Percentiles rank a stretch among this genome's conserved stretches.
Evolutionary conservation across 768 basidiomycete genomes (phyloP).

Genomic region (Pleurotus ostreatus): DNA sequence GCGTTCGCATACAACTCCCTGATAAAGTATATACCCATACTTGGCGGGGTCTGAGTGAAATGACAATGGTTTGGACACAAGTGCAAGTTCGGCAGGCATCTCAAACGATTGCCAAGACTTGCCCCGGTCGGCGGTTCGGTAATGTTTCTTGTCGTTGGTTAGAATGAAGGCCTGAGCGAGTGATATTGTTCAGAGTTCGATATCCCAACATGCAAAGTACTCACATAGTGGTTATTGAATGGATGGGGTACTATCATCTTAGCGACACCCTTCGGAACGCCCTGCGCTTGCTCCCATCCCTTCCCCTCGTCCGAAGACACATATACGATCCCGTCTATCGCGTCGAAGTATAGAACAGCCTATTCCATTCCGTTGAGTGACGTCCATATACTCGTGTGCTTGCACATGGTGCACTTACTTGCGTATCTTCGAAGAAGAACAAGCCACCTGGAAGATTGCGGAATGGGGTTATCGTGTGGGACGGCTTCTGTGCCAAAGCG

Average conservation of each 20-base stretch:
- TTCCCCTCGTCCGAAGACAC: constrained; percentile 89
- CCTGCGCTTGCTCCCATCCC: constrained; percentile 46
- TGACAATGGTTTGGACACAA: constrained; percentile 62
- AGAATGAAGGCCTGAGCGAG: constrained; percentile 76
- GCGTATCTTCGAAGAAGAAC: constrained; percentile 92
- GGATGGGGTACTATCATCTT: constrained; percentile 84
- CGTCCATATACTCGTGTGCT: constrained; percentile 4
- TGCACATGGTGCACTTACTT: constrained; percentile 44
- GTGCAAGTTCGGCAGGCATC: constrained; percentile 55
- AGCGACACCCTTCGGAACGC: constrained; percentile 54
- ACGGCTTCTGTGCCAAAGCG: constrained; percentile 38
- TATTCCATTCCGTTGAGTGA: constrained; percentile 11
- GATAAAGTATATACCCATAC: constrained; percentile 73
- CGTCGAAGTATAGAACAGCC: constrained; percentile 80
- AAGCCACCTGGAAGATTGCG: constrained; percentile 69
- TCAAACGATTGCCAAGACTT: constrained; percentile 83
- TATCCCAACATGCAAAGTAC: constrained; percentile 12
- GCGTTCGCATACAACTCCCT: constrained; percentile 62
- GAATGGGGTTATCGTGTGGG: constrained; percentile 50
- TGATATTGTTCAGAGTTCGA: background rate
- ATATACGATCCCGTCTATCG: constrained; percentile 60
- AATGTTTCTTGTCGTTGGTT: constrained; percentile 72
- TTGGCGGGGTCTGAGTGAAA: constrained; percentile 82
- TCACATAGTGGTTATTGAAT: constrained; percentile 70
- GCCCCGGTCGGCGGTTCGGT: constrained; percentile 85